Base-by-base conservation (phyloP, 2,329 filamentous ascomycete species). In the Metarhizium guizhouense region DNA sequence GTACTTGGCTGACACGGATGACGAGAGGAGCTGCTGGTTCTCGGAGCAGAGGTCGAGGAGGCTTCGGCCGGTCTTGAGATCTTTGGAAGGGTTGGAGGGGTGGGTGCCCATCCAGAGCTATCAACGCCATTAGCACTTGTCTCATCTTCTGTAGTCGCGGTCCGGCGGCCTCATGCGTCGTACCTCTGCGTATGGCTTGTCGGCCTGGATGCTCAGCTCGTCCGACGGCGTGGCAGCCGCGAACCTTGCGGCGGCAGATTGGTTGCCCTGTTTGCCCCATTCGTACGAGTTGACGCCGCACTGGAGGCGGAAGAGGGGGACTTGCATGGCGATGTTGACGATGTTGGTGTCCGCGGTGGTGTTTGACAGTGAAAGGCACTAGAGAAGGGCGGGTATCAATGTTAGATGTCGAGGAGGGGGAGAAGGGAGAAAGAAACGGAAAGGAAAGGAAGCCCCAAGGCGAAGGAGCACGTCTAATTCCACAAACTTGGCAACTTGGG, bases 31-130 rank as follows among this genome's bases (percentile, higher is more conserved):
- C 25, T 86, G 84, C 66, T 90, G 81, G 74, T 97, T 96, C 63
- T 93, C 88, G 68, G 90, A 79, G 54, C 96, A 86, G 49, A 97
- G 80, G 58, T 96, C 91, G 61, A 96, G 84, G 11, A 99, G 82
- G 2, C 88, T 87, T 54, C 90, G 87, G 69, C 91, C 87, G 32
- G 94, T 95, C 51, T 81, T 76, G 62, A 96, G 70, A 67, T 97
- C 91, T 70, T 88, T 95, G 57, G 94, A 97, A 18, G 94, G 94
- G 65, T 96, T 91, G 49, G 90, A 95, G 48, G 93, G 92, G 67
- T 99, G 94, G 1, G 93, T 96, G 67, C 94, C 94, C 94, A 99
- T 99, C 94, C 94, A 99, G 66, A 99, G 78, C 91, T 96, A 63
- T 4, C 43, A 16, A 32, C 8, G 16, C 6, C 3, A 16, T 53